Conservation (phyloP, 2,329 filamentous ascomycete genomes). For the Kalaharituber pfeilii region DNA sequence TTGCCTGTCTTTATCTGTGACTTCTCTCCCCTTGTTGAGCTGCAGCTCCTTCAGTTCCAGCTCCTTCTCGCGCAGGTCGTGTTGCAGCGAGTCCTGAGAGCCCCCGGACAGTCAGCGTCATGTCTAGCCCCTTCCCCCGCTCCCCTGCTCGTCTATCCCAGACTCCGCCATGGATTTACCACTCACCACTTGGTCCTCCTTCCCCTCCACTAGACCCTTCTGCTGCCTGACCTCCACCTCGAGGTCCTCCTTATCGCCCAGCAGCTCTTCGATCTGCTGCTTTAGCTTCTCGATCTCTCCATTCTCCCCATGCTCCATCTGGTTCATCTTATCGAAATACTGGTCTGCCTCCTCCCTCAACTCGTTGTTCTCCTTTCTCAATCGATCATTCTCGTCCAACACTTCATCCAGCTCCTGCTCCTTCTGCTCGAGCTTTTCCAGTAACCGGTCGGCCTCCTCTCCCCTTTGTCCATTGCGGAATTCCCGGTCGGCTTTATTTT, state of each 20-base stretch:
- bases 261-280: constrained; percentile 32
- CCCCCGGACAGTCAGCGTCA: not conserved
- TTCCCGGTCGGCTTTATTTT: constrained; percentile 62
- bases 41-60: constrained; percentile 47
- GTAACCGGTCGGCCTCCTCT: constrained; percentile 38
- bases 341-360: constrained; percentile 43
- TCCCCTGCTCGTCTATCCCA: too few relatives aligned
- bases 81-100: not conserved
- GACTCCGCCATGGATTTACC: too few relatives aligned
- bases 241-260: constrained; percentile 57
- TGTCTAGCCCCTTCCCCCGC: too few relatives aligned
- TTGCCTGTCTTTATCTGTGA: constrained; percentile 28
- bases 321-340: constrained; percentile 39
- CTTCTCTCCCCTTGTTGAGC: constrained; percentile 33
- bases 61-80: constrained; percentile 45
- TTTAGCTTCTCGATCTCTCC: constrained; percentile 20
- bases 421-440: constrained; percentile 39
- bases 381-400: constrained; percentile 39
- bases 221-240: constrained; percentile 61
- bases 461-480: constrained; percentile 50
- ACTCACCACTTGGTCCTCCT: constrained; percentile 12
- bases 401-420: constrained; percentile 29
- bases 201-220: constrained; percentile 50
- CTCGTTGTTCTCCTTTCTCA: constrained; percentile 43
- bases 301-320: constrained; percentile 35